A percentile compares a stretch with the other conserved stretches of the same genome.
phyloP scores from a whole-genome alignment of 1,284 basidiomycete species.

The Malassezia dermatis region DNA sequence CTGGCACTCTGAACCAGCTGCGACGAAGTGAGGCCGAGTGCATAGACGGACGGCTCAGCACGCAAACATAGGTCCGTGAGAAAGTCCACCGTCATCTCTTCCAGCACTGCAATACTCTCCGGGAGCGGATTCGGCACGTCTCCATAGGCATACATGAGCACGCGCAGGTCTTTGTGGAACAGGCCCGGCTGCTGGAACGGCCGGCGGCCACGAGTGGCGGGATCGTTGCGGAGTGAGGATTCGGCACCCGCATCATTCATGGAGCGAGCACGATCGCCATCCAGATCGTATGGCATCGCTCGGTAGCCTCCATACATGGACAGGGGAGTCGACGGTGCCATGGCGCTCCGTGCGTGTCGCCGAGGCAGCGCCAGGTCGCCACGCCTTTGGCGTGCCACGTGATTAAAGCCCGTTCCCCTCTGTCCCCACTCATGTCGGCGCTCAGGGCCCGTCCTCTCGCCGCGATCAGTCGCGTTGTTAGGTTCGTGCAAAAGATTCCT shows the following conservation, averaged over 20 bases:
- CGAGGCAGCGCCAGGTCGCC: background rate
- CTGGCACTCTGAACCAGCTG: conserved; percentile 20
- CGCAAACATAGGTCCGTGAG: conserved; percentile 64
- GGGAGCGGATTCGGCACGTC: conserved; percentile 75
- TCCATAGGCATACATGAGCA: conserved; percentile 88
- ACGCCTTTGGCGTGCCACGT: background rate
- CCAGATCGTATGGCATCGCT: conserved; percentile 9
- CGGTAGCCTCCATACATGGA: background rate
- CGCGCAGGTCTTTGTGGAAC: conserved; percentile 53
- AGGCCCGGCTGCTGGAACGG: conserved; percentile 36
- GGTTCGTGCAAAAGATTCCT: background rate
- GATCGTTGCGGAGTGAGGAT: conserved; percentile 3
- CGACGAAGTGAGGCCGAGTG: conserved; percentile 28
- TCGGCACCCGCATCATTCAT: background rate
- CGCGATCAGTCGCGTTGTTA: background rate
- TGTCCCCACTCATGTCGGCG: background rate
- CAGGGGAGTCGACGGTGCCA: conserved; percentile 10
- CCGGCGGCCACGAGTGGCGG: conserved; percentile 13
- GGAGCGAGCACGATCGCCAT: background rate
- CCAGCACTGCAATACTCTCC: conserved; percentile 80
- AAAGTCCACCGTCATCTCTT: conserved; percentile 83
- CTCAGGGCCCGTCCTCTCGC: background rate
- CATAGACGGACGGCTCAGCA: conserved; percentile 50
- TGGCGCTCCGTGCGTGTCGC: background rate
- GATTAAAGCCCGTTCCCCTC: background rate